Conservation (phyloP, 2,329 filamentous ascomycete species). For the Talaromyces sp. region DNA sequence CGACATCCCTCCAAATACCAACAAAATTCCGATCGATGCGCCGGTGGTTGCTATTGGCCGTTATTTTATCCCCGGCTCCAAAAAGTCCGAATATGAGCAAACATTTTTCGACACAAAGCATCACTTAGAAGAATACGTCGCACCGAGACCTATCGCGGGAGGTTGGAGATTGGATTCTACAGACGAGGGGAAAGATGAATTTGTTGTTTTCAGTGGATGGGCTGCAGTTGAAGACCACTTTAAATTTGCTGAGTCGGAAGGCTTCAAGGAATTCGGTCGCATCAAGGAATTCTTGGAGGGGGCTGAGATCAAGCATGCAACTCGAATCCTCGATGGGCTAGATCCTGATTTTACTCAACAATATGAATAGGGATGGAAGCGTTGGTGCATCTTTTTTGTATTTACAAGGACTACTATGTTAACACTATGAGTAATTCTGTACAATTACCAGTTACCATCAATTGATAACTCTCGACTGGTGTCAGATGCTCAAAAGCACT, state of each 20-base stretch:
- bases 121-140: slow-evolving; percentile 22
- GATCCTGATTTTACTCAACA: background rate
- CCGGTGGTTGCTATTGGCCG: slow-evolving; percentile 28
- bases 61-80: slow-evolving; percentile 22
- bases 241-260: slow-evolving; percentile 28
- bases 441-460: background rate
- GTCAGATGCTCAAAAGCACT: background rate
- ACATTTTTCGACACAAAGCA: slow-evolving; percentile 20
- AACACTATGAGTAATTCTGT: background rate
- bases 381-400: background rate
- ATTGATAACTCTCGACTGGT: background rate
- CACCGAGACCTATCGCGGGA: slow-evolving; percentile 24
- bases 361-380: background rate
- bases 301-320: slow-evolving; percentile 24
- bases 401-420: background rate
- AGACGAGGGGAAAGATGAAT: slow-evolving; percentile 31
- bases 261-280: slow-evolving; percentile 22
- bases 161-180: slow-evolving; percentile 38
- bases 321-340: background rate
- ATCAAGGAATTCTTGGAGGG: slow-evolving; percentile 18
- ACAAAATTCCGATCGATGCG: slow-evolving; percentile 22
- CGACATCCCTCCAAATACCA: slow-evolving; percentile 25
- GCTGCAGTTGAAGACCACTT: slow-evolving; percentile 28
- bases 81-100: slow-evolving; percentile 21
- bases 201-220: slow-evolving; percentile 39